Base-by-base conservation (phyloP, 164 flowering plant species). In the Houttuynia cordata region DNA sequence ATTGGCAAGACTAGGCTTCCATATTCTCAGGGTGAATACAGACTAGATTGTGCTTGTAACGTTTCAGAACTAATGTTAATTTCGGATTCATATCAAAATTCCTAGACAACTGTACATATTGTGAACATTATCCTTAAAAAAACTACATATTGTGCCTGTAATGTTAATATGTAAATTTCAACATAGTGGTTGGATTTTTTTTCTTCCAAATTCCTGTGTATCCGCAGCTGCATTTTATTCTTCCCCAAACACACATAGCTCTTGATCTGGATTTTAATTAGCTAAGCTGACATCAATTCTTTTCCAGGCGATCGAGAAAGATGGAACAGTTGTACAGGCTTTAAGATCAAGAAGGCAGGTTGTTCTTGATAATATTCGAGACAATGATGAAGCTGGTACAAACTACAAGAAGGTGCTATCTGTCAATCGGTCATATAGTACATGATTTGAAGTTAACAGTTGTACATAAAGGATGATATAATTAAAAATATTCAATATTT, bases 331-430 rank as follows among this genome's bases (percentile, higher is more conserved):
- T 70, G 76, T 80, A 30, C 86, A 83, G 70, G 80, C 76, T 65
- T 70, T 90, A 70, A 78, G 81, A 71, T 71, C 71, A 53, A 84
- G 95, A 74, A 77, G 91, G 66, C 97, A 85, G 77, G 77, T 78
- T 60, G 76, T 87, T 77, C 87, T 90, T 53, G 97, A 90, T 67
- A 90, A 87, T 64, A 87, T 90, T 57, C 93, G 97, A 67, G 97
- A 87, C 76, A 90, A 90, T 77, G 91, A 90, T 70, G 97, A 84
- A 71, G 78, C 81, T 67, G 93, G 88, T 64, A 67, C 78, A 52
- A 76, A 64, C 64, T 90, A 90, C 68, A 79, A 75, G 60, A 83
- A 79, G 87, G 97, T 87, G 23, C 55, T 1, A 52, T 59, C 45
- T 47, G 23, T 52, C 12, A 21, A 52, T 10, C n/a, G 55, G 22